Conservation (phyloP, 441 rosid genomes). For the Arabidopsis hybrid region DNA sequence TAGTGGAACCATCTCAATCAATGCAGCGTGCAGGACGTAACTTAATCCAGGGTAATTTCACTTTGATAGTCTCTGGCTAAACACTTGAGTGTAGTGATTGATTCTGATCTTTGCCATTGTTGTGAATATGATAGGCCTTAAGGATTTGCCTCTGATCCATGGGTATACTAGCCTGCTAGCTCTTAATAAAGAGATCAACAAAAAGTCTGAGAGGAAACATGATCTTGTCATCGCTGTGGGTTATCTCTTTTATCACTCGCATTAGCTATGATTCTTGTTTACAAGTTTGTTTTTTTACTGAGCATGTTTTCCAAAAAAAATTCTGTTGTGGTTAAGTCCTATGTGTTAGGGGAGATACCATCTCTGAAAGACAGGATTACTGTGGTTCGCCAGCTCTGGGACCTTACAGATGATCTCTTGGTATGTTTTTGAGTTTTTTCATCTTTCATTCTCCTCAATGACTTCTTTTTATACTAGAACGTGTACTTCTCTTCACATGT, state of each 20-base stretch:
- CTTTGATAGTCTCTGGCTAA: slow-evolving; percentile 1
- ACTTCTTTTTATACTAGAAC: slow-evolving; percentile 9
- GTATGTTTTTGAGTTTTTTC: slow-evolving; percentile 50
- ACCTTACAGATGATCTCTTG: slow-evolving; percentile 89
- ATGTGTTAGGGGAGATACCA: slow-evolving; percentile 97
- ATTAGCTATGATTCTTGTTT: slow-evolving; percentile 12
- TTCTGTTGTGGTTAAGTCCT: slow-evolving; percentile 60
- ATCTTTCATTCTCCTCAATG: slow-evolving; percentile 15
- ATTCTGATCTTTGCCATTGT: slow-evolving; percentile 22
- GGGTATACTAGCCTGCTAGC: slow-evolving; percentile 78
- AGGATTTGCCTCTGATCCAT: slow-evolving; percentile 84
- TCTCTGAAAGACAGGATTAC: slow-evolving; percentile 85
- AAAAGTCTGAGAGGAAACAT: slow-evolving; percentile 72
- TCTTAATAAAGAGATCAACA: slow-evolving; percentile 57
- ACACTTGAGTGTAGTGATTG: not conserved
- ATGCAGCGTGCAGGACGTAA: slow-evolving; percentile 93
- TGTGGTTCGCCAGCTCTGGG: slow-evolving; percentile 95
- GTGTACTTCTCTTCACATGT: not conserved
- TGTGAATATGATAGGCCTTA: slow-evolving; percentile 55
- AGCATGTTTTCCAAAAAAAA: slow-evolving; percentile 17
- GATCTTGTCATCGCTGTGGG: slow-evolving; percentile 98
- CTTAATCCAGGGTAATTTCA: slow-evolving; percentile 72
- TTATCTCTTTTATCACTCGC: slow-evolving; percentile 33
- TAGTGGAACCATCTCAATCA: slow-evolving; percentile 94
- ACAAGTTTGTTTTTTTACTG: slow-evolving; percentile 29